Evolutionary conservation across 495 filamentous ascomycete genomes (phyloP), one percentile per base, ranked within the genome.

Genomic region (Tirmania nivea): DNA sequence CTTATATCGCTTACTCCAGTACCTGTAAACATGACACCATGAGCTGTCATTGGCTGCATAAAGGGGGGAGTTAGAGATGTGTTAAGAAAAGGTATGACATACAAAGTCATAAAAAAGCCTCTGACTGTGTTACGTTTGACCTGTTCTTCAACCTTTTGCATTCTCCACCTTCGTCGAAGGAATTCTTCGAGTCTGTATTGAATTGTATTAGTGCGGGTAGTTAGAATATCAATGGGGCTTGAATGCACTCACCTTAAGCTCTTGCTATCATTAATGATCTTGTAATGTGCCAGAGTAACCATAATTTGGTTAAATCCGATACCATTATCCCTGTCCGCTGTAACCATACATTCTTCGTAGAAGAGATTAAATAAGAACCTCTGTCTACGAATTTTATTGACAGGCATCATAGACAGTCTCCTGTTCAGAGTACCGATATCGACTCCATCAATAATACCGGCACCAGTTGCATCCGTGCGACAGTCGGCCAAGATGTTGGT

Each of bases 221-320:
- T 50, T 39, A 21, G 54, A 14, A 53, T 53, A 36, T 34, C 50
- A 16, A 9, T 9, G 35, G 10, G 17, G 36, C 4, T 21, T 16
- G 9, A 34, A 20, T 35, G 19, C n/a, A 17, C 68, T 61, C 74
- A 81, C 79, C 78, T 78, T 59, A 99, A 67, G 68, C 85, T 90
- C 71, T 95, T 95, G 71, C 79, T 95, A 70, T 99, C 90, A 57
- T 78, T 93, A 63, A 99, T 99, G 63, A 99, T 86, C 56, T 99
- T 99, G 73, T 96, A 90, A 68, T 99, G 92, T 14, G 92, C 89
- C 16, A 99, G 73, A 54, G 93, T 93, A 84, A 99, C 88, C 49
- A 99, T 70, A n/a, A 93, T 82, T 7, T 81, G 78, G 17, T 86
- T 93, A 68, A 99, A 99, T 7, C 83, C 81, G 51, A 99, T 87